Evolutionary conservation across 345 rosid species (phyloP), one percentile per base, ranked within the genome.

Genomic region (Durio zibethinus): DNA sequence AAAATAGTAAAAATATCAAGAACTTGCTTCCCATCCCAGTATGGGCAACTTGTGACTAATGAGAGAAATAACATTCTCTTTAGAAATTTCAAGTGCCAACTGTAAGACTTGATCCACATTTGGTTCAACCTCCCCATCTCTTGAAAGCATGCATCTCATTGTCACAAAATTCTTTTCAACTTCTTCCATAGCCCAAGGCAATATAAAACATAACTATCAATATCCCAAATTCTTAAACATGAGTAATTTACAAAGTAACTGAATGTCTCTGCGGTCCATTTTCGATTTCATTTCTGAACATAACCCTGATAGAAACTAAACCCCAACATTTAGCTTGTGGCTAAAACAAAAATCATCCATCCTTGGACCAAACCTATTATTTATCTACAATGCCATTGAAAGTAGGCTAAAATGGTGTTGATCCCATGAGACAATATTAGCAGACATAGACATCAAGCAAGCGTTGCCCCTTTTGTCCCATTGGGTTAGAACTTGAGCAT

Each of bases 21-120:
- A 64, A 91, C 97, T 87, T 79, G 92, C 99, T 84, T 91, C 97
- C 99, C 98, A 96, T 76, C 92, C 98, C 81, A 96, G 73, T 69
- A 91, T 79, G 63, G 89, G 93, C 77, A 96, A 89, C 88, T 92
- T 91, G 85, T 92, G 97, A 84, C 93, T 81, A 78, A 90, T 79
- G 78, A 90, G 91, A 76, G 92, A 77, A 47, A 92, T 79, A 69
- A 96, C 90, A 86, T 88, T 93, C 90, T 93, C 99, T 79, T 92
- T 92, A 80, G 93, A 96, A 76, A 96, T 76, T 83, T 96, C 99
- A 82, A 83, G 65, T 35, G 89, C 91, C 65, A 93, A 77, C 82
- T 90, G 97, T 15, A 87, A 85, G 80, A 88, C 92, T 75, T 93
- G 98, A 53, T 93, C 99, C 33, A 76, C 78, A 75, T 90, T 90